These are phyloP conservation scores for Golubevia pallescens DNA, from an alignment of 1,284 basidiomycete genomes.

Conservation along the genomic window DNA sequence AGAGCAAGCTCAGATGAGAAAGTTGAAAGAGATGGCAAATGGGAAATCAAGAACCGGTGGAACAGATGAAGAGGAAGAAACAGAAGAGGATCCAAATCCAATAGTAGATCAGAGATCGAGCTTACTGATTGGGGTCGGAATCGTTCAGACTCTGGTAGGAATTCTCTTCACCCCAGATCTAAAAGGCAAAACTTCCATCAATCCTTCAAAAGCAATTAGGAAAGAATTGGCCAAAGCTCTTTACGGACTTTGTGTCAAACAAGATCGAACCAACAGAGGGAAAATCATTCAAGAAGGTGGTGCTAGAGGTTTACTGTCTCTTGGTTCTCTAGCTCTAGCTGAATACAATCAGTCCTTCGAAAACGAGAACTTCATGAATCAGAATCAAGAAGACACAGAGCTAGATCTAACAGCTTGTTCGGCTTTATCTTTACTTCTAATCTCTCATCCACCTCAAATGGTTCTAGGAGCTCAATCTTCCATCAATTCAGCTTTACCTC, in stretches of 20 bases:
- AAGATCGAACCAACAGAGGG: constrained; percentile 37
- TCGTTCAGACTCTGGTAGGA: not conserved
- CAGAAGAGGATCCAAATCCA: too few relatives aligned
- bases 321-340: constrained; percentile 3
- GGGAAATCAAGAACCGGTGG: too few relatives aligned
- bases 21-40: too few relatives aligned
- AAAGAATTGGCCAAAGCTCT: not conserved
- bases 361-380: not conserved
- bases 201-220: not conserved
- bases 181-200: not conserved
- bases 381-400: not conserved
- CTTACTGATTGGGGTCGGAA: too few relatives aligned
- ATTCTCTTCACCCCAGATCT: not conserved
- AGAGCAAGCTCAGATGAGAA: too few relatives aligned
- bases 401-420: not conserved
- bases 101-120: too few relatives aligned
- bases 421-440: too few relatives aligned
- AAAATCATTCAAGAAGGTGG: constrained; percentile 46
- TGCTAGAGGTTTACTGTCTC: constrained; percentile 30
- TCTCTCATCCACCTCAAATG: too few relatives aligned
- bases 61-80: too few relatives aligned
- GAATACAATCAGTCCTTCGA: not conserved
- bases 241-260: constrained; percentile 11
- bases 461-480: too few relatives aligned
- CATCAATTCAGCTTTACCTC: too few relatives aligned